Evolutionary conservation across 164 flowering plant species (phyloP), one percentile per base, ranked within the genome.

Genomic region (Stephania japonica): DNA sequence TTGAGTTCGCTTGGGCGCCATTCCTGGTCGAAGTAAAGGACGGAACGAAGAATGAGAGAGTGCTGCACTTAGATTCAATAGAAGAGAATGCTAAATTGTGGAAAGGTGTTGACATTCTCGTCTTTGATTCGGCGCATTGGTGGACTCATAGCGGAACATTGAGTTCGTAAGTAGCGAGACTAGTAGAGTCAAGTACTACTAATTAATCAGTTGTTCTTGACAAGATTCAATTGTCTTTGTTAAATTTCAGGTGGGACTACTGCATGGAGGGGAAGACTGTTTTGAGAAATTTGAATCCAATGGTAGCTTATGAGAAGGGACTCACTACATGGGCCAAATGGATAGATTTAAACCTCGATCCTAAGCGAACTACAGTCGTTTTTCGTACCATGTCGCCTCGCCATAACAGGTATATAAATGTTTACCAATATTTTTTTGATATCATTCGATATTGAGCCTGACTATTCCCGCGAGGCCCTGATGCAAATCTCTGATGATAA

Each of bases 71-170:
- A 53, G 84, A 82, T 73, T 70, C 73, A 10, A 82, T 82, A 11
- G 84, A 79, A 75, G 77, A 70, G 63, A 82, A 79, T 24, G 82
- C 84, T 8, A 72, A 43, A 56, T 72, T 24, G 59, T 82, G 84
- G 84, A 79, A 73, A 75, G 82, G 78, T 49, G 79, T 72, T 42
- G 84, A 82, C 62, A 70, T 79, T 53, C 80, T 93, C 19, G 89
- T 93, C 49, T 90, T 91, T 61, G 91, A 93, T 84, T 87, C 98
- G 9, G 94, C 93, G 77, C 98, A 93, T 68, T 93, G 98, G 98
- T 93, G 98, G 98, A 86, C 89, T 66, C 97, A 91, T 50, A 80
- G 91, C 16, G 84, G 80, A 7, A 65, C 86, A 82, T 76, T 77
- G 81, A 87, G 83, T 32, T 84, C 92, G 94, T 90, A 89, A 85